phyloP scores from a whole-genome alignment of 768 basidiomycete species.

The Leucocoprinus leucothites region DNA sequence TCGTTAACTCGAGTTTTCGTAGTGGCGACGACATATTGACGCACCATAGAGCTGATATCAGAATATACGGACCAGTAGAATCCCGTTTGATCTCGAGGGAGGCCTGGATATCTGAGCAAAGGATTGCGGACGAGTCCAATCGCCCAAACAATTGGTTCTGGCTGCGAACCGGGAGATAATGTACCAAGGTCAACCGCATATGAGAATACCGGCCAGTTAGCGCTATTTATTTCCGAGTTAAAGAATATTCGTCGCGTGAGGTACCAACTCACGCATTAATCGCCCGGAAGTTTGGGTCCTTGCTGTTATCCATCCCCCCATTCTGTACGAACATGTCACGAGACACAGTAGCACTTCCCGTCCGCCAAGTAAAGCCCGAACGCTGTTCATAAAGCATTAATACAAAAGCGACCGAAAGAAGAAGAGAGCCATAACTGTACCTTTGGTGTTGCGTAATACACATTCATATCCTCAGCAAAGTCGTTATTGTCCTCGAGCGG shows the following conservation, averaged over 20 bases:
- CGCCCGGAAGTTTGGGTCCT: constrained; percentile 38
- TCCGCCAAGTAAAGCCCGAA: constrained; percentile 37
- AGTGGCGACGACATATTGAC: constrained; percentile 2
- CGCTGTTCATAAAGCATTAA: constrained; percentile 6
- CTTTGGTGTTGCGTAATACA: constrained; percentile 39
- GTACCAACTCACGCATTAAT: constrained; percentile 18
- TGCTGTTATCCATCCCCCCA: constrained; percentile 34
- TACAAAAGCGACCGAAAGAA: too few species aligned
- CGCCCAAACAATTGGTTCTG: constrained; percentile 28
- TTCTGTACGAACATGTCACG: constrained; percentile 38
- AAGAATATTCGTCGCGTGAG: too few species aligned
- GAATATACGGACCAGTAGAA: constrained; percentile 36
- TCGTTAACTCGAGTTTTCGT: constrained; percentile 10
- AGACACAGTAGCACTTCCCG: constrained; percentile 34
- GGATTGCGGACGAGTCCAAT: constrained; percentile 39
- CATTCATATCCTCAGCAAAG: constrained; percentile 46
- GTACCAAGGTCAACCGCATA: constrained; percentile 44
- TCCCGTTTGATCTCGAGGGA: constrained; percentile 26
- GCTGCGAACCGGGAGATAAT: constrained; percentile 20
- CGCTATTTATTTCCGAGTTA: background rate
- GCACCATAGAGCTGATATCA: constrained; percentile 28
- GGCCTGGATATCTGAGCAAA: constrained; percentile 25
- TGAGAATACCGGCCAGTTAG: constrained; percentile 44
- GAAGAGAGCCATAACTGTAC: constrained; percentile 15
- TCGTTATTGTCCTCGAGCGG: constrained; percentile 36